phyloP scores from a whole-genome alignment of 805 yeast species.

The Candida pseudoglaebosa region DNA sequence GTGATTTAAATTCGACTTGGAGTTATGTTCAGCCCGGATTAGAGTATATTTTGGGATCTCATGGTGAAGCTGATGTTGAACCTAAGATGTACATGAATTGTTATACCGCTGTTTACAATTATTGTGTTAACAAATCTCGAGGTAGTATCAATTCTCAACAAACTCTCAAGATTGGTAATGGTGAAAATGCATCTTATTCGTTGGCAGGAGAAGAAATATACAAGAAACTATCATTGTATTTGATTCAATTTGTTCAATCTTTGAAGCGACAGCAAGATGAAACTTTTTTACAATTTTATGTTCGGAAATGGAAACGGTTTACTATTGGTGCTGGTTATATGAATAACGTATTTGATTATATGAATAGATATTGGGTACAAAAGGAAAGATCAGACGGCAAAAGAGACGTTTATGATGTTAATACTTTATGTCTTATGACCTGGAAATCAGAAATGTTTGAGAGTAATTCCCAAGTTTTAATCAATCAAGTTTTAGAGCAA shows the following conservation, averaged over 20 bases:
- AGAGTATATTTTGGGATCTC: constrained; percentile 64
- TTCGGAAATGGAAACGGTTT: constrained; percentile 82
- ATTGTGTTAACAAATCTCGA: constrained; percentile 78
- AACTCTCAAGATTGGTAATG: not conserved
- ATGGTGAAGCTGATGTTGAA: constrained; percentile 62
- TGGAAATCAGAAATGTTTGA: constrained; percentile 86
- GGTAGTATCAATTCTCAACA: constrained; percentile 10
- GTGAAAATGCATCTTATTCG: constrained; percentile 31
- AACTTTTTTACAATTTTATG: constrained; percentile 76
- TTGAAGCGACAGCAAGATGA: constrained; percentile 54
- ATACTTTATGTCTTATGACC: constrained; percentile 78
- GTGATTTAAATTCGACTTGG: constrained; percentile 72
- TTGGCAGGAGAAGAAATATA: constrained; percentile 91
- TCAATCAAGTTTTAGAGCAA: constrained; percentile 68
- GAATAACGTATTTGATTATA: constrained; percentile 90
- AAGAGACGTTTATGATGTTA: constrained; percentile 84
- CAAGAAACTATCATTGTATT: constrained; percentile 61
- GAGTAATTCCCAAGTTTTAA: constrained; percentile 54
- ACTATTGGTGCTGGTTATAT: constrained; percentile 88
- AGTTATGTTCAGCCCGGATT: constrained; percentile 72
- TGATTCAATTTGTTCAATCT: constrained; percentile 53
- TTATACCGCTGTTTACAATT: constrained; percentile 89
- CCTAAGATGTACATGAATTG: constrained; percentile 79
- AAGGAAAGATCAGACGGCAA: constrained; percentile 94
- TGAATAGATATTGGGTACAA: constrained; percentile 96